These are phyloP conservation scores for Trifolium dubium DNA, from an alignment of 306 rosid species.

Conservation along the genomic window DNA sequence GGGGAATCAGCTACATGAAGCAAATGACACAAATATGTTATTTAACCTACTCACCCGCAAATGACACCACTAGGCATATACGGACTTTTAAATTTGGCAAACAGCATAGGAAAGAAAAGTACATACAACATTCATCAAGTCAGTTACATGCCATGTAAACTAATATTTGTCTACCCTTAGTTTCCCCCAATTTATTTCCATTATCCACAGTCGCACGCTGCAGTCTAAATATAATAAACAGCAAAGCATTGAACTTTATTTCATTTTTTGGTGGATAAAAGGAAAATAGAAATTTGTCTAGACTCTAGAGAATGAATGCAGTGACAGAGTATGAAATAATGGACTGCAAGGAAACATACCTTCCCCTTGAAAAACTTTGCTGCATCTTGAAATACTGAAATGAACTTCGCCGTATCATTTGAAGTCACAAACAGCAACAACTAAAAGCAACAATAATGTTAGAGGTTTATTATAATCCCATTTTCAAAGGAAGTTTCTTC, in stretches of 20 bases:
- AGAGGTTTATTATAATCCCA: constrained; percentile 31
- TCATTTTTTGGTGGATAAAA: constrained; percentile 10
- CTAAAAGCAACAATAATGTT: constrained; percentile 50
- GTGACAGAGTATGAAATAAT: constrained; percentile 23
- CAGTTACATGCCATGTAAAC: background rate
- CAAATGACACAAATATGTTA: background rate
- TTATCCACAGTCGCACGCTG: background rate
- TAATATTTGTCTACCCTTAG: constrained; percentile 2
- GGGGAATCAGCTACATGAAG: background rate
- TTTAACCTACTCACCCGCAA: constrained; percentile 11
- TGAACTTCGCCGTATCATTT: constrained; percentile 71
- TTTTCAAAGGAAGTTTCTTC: constrained; percentile 22
- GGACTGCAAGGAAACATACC: constrained; percentile 56
- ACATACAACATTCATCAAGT: constrained; percentile 1
- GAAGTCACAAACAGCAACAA: constrained; percentile 72
- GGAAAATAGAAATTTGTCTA: constrained; percentile 23
- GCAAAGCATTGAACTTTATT: background rate
- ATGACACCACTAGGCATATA: background rate
- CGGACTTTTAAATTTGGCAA: background rate
- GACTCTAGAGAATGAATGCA: constrained; percentile 17
- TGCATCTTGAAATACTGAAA: constrained; percentile 69
- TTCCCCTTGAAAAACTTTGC: constrained; percentile 90
- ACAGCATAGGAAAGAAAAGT: background rate
- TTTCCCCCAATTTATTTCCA: constrained; percentile 5
- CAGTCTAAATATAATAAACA: constrained; percentile 2